phyloP scores from a whole-genome alignment of 768 basidiomycete genomes.

The Lactarius akahatsu region DNA sequence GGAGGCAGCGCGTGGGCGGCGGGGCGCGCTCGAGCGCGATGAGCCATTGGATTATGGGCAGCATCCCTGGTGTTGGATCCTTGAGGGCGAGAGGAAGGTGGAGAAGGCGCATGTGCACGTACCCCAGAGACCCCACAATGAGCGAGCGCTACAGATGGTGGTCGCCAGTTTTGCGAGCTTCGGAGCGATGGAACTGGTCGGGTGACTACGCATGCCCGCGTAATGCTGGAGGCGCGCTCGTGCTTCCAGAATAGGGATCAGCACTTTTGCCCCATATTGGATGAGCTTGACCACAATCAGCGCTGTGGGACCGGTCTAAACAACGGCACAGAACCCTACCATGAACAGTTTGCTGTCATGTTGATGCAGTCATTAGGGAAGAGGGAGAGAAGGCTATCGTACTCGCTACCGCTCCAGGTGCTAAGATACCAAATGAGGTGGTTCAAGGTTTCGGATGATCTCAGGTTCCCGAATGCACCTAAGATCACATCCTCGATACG shows the following conservation, averaged over 20 bases:
- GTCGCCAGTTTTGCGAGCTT: conserved; percentile 54
- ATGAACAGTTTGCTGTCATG: background rate
- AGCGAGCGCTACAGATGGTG: conserved; percentile 65
- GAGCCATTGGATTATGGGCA: conserved; percentile 80
- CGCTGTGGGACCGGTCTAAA: background rate
- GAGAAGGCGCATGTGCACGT: conserved; percentile 30
- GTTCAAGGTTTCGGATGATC: conserved; percentile 62
- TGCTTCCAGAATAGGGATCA: conserved; percentile 62
- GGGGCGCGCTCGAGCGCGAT: conserved; percentile 70
- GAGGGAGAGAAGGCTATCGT: conserved; percentile 37
- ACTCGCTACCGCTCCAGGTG: conserved; percentile 89
- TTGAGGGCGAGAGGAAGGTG: background rate
- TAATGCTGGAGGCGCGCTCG: conserved; percentile 69
- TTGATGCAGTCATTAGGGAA: conserved; percentile 19
- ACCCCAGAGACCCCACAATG: conserved; percentile 81
- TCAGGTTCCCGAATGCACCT: conserved; percentile 58
- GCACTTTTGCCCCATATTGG: conserved; percentile 69
- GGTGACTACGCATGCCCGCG: conserved; percentile 52
- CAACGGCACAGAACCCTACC: conserved; percentile 31
- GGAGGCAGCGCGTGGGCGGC: conserved; percentile 65
- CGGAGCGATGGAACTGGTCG: conserved; percentile 54
- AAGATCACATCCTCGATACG: conserved; percentile 62
- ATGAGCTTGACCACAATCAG: conserved; percentile 50
- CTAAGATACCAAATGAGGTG: conserved; percentile 74
- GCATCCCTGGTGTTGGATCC: conserved; percentile 49